Conservation (phyloP, 805 yeast species). For the Torulaspora quercuum region DNA sequence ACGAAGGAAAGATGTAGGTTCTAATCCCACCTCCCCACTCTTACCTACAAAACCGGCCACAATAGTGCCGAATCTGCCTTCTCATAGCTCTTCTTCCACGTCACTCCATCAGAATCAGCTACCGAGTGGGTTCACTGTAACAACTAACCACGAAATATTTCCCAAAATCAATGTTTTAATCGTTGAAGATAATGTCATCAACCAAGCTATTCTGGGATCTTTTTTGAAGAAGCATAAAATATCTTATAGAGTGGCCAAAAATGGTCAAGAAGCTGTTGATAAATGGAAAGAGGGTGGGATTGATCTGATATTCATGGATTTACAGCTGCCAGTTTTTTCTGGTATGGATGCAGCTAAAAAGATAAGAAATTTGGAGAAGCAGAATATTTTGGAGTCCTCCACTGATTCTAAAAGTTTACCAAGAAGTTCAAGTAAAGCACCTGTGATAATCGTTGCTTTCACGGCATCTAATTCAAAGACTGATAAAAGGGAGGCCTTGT, state of each 20-base stretch:
- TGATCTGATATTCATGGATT: slow-evolving; percentile 93
- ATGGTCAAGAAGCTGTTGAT: slow-evolving; percentile 92
- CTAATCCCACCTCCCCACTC: slow-evolving; percentile 14
- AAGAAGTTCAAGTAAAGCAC: slow-evolving; percentile 49
- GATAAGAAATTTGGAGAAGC: slow-evolving; percentile 71
- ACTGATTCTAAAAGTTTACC: slow-evolving; percentile 3
- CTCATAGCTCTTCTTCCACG: slow-evolving; percentile 2
- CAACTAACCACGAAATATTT: slow-evolving; percentile 55
- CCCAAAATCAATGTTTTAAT: slow-evolving; percentile 88
- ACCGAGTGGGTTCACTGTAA: slow-evolving; percentile 6
- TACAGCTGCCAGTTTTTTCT: slow-evolving; percentile 92
- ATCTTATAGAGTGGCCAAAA: slow-evolving; percentile 79
- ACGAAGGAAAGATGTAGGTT: slow-evolving; percentile 14
- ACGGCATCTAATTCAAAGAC: slow-evolving; percentile 86
- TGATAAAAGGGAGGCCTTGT: slow-evolving; percentile 85
- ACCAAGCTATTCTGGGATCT: slow-evolving; percentile 86
- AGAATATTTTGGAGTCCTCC: slow-evolving; percentile 12
- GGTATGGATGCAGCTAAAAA: slow-evolving; percentile 95
- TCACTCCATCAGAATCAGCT: slow-evolving; percentile 7
- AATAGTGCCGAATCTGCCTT: slow-evolving; percentile 3
- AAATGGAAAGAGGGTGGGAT: slow-evolving; percentile 94
- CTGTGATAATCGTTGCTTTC: slow-evolving; percentile 95
- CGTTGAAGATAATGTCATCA: slow-evolving; percentile 94
- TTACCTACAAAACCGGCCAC: slow-evolving; percentile 9
- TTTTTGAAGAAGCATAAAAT: slow-evolving; percentile 83